Evolutionary conservation across 352 stramenopile species (phyloP).

Genomic region (Hyaloperonospora brassicae): DNA sequence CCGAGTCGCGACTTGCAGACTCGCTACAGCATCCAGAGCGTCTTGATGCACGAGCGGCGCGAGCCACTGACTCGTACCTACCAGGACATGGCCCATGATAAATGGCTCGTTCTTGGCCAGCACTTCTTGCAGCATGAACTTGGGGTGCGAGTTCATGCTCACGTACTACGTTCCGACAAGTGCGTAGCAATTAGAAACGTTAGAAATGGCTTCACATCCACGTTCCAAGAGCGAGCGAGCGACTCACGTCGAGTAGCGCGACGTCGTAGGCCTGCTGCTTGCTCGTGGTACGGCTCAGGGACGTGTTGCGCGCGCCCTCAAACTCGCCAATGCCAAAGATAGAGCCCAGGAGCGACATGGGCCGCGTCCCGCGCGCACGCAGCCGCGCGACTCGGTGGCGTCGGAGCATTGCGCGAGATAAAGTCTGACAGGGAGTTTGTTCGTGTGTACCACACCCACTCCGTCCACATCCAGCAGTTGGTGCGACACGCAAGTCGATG

Average conservation of each 20-base stretch:
- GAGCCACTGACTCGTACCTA: slow-evolving; percentile 65
- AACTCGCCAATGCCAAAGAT: slow-evolving; percentile 83
- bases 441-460: no score
- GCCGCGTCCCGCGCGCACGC: slow-evolving; percentile 18
- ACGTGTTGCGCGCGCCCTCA: slow-evolving; percentile 54
- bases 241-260: slow-evolving; percentile 51
- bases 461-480: no score
- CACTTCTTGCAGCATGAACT: slow-evolving; percentile 64
- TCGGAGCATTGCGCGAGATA: slow-evolving; percentile 9
- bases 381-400: slow-evolving; percentile 4
- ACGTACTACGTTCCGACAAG: slow-evolving; percentile 41
- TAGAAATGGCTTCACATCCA: slow-evolving; percentile 3
- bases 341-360: slow-evolving; percentile 57
- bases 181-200: slow-evolving; percentile 15
- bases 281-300: slow-evolving; percentile 42
- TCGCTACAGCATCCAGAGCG: slow-evolving; percentile 35
- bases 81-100: slow-evolving; percentile 80
- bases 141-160: slow-evolving; percentile 70
- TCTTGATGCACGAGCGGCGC: slow-evolving; percentile 59
- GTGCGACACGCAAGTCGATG: no score
- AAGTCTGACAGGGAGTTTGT: no score
- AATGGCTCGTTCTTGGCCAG: slow-evolving; percentile 52
- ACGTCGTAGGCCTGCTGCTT: slow-evolving; percentile 68
- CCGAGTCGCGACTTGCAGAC: slow-evolving; percentile 25
- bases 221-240: not conserved